Base-by-base conservation (phyloP, 805 yeast genomes). In the Spathaspora sp. region DNA sequence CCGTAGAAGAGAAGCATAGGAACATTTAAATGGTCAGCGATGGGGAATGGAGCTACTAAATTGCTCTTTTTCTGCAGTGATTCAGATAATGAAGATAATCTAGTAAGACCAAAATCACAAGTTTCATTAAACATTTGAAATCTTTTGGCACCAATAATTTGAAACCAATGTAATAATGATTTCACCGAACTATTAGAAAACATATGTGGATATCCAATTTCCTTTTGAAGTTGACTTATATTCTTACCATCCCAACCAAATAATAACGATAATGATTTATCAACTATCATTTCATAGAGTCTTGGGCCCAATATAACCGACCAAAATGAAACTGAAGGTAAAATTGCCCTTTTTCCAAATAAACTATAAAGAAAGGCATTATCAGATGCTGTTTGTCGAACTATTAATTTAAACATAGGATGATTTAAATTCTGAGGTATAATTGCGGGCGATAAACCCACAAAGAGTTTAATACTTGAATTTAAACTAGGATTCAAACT, bases 51-150 rank as follows among this genome's bases (percentile, higher is more conserved):
- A 1, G 65, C 62, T 5, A 58, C 65, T 45, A 57, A 47, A 40
- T 60, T 58, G 12, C 56, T 52, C 19, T 59, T 59, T 7, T 43
- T n/a, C 28, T 53, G 56, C 56, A 57, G 62, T 18, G 46, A 26
- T 3, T 48, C 47, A 9, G 61, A 59, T 31, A 60, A 42, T 1
- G 57, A 55, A 2, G 64, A 54, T 45, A 66, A 56, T n/a, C 53
- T 54, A 6, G 67, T 58, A 16, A 57, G 42, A 2, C 71, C 70
- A 26, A 55, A 53, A 9, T 51, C 50, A 35, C 64, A 56, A 2
- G 69, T 65, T 55, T 67, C 70, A 51, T 66, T 62, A 51, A 59
- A 67, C 71, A 67, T 67, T 52, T 67, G 71, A 55, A 67, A 67
- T 42, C 69, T 52, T 52, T 59, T 61, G 19, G 65, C 55, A 28